Evolutionary conservation across 2,329 filamentous ascomycete species (phyloP).

Genomic region (Harringtonia aguacate): DNA sequence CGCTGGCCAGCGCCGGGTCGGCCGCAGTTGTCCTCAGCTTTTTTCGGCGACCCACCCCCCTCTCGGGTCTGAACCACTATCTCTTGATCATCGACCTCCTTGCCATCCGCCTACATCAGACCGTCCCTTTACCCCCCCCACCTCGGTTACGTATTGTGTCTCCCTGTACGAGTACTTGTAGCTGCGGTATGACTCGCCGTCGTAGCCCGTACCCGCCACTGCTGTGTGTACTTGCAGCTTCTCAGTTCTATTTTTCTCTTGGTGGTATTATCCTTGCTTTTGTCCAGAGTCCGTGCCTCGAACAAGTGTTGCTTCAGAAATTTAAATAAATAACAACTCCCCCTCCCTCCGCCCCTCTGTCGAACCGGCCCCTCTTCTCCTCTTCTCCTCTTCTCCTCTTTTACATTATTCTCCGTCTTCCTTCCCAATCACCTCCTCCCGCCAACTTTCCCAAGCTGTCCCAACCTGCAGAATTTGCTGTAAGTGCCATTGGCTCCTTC

Average conservation of each 20-base stretch:
- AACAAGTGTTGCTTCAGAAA: neutral
- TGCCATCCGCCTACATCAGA: neutral
- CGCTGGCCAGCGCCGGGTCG: neutral
- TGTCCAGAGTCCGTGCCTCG: neutral
- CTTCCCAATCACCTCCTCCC: neutral
- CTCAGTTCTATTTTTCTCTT: neutral
- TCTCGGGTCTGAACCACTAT: neutral
- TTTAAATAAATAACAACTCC: conserved; percentile 1
- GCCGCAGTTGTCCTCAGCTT: neutral
- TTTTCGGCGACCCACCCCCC: neutral
- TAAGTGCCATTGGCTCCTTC: no score
- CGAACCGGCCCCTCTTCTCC: neutral
- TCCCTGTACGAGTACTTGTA: neutral
- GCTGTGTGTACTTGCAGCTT: no score
- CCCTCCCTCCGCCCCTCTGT: neutral
- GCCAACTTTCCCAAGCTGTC: no score
- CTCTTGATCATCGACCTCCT: neutral
- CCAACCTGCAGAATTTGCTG: no score
- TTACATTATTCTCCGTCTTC: neutral
- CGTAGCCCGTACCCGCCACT: neutral
- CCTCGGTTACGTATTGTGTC: neutral
- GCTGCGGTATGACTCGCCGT: no score
- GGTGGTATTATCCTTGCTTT: neutral
- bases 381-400: neutral
- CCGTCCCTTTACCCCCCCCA: neutral